Base-by-base conservation (phyloP, 1,139 yeast species). In the Diutina pseudorugosa region DNA sequence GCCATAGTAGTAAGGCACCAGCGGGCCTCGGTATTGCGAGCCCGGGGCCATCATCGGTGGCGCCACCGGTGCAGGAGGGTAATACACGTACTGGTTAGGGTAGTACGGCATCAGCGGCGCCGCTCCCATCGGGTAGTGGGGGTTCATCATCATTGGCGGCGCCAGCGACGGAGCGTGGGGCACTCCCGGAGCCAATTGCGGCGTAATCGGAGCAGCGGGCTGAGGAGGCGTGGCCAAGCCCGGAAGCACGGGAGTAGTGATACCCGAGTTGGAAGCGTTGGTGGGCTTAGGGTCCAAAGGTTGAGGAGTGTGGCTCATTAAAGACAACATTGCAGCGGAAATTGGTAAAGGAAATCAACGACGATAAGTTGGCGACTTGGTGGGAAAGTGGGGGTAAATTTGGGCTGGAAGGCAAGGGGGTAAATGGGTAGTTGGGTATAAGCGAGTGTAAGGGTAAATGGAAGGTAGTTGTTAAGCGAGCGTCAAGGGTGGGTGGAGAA, bases 401-500 rank as follows among this genome's bases (percentile, higher is more conserved):
- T n/a, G n/a, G n/a, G n/a, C n/a, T n/a, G n/a, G n/a, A n/a, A n/a
- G n/a, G n/a, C n/a, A n/a, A n/a, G n/a, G n/a, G n/a, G 3, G 25
- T 42, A 43, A 23, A 23, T 18, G 14, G 11, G 21, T n/a, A n/a
- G n/a, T n/a, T n/a, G 20, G 45, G 12, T 18, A 12, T 11, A 43
- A 43, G 47, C 25, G 25, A 23, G n/a, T 21, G 20, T 42, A 20
- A 42, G 45, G 19, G 16, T 12, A 14, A 14, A 18, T 7, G 47
- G 23, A 12, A n/a, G n/a, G n/a, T n/a, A n/a, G n/a, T n/a, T n/a
- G 47, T 23, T 43, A 43, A 43, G 47, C 47, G 47, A 43, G 47
- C 47, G 47, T 43, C 47, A 43, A 43, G 47, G 47, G 47, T 43
- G 47, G 47, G 47, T 43, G 47, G n/a, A 25, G 47, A 21, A 27